Base-by-base conservation (phyloP, 805 yeast species). In the Lipomyces starkeyi region DNA sequence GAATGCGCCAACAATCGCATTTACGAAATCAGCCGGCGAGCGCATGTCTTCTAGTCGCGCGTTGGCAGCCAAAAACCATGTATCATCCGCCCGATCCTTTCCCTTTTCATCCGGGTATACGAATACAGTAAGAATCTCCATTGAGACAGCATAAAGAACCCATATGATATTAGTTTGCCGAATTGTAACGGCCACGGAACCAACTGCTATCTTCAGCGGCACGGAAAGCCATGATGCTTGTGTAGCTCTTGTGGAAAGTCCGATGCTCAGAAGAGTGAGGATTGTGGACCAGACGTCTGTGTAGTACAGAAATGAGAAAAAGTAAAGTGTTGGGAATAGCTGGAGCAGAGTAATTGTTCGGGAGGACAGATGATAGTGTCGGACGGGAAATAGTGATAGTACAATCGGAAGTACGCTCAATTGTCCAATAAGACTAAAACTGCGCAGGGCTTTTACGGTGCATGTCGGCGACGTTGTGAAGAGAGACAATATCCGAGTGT, bases 231-330 rank as follows among this genome's bases (percentile, higher is more conserved):
- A 27, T 11, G 47, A 55, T 9, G 56, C 20, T 35, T 61, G 20
- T 14, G 47, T 47, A 14, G 70, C 69, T 17, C 56, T 25, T 4
- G 17, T 29, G 22, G 56, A 25, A 17, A 67, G 61, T 17, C 74
- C 2, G 82, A 84, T 74, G 5, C 87, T 81, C 43, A 88, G 81
- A 13, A 91, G 68, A 7, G 93, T 84, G 35, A 91, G 80, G 0
- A 91, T 83, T 0, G 95, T 85, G 0, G 97, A 86, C 98, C 98
- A 93, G 0, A 93, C 89, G 76, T 95, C 99, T 0, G 99, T 95
- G 78, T 95, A 95, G 79, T 88, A 95, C 47, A 95, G 80, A 43
- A 87, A 87, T 73, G 89, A 88, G 78, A 88, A 94, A 2, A 93
- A 83, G 29, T 88, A 82, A 62, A 94, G 75, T 61, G 93, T 80